Percentiles rank a stretch among this genome's conserved stretches.
Evolutionary conservation across 2,329 filamentous ascomycete genomes (phyloP).

Genomic region (Endothia cerciana): DNA sequence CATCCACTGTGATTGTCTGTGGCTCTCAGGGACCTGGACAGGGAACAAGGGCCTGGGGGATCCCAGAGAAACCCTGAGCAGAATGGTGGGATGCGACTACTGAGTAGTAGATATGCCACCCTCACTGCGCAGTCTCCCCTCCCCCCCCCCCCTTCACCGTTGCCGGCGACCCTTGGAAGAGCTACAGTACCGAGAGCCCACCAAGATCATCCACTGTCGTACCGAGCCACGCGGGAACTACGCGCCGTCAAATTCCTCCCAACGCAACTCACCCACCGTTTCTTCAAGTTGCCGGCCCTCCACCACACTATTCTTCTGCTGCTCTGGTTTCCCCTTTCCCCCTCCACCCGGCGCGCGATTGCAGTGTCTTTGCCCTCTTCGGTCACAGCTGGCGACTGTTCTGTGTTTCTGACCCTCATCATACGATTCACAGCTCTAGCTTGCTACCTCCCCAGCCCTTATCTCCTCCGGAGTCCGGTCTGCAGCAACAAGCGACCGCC

Average conservation of each 20-base stretch:
- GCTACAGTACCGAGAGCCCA: conserved; percentile 10
- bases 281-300: neutral
- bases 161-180: conserved; percentile 13
- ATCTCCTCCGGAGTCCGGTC: neutral
- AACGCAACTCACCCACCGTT: neutral
- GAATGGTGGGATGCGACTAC: neutral
- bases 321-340: conserved; percentile 4
- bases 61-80: conserved; percentile 7
- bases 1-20: conserved; percentile 15
- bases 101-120: neutral
- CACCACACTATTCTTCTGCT: neutral
- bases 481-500: conserved; percentile 2
- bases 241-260: conserved; percentile 16
- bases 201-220: conserved; percentile 3
- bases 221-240: conserved; percentile 12
- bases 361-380: neutral
- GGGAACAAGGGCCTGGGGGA: neutral
- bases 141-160: conserved; percentile 11
- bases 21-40: conserved; percentile 13
- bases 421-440: conserved; percentile 2
- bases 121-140: neutral
- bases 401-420: neutral
- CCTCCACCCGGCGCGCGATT: neutral
- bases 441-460: neutral
- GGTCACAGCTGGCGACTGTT: neutral